phyloP scores from a whole-genome alignment of 2,329 filamentous ascomycete species.

The Venturia pyrina region DNA sequence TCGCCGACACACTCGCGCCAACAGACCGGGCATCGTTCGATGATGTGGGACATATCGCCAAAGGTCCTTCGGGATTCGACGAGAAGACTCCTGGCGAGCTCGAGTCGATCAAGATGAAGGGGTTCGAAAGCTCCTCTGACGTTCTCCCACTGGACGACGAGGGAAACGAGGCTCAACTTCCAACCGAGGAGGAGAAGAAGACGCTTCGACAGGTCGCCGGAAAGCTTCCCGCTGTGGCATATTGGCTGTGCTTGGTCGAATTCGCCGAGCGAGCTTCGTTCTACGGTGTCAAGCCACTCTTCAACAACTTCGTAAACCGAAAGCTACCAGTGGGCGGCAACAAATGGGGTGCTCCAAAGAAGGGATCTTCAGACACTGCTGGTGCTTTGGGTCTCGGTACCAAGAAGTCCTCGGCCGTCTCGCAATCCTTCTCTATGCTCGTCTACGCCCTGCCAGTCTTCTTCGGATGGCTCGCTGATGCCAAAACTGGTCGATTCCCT shows the following conservation, averaged over 20 bases:
- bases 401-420: slow-evolving; percentile 1
- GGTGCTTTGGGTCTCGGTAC: slow-evolving; percentile 2
- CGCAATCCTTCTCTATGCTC: slow-evolving; percentile 39
- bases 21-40: background rate
- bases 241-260: slow-evolving; percentile 48
- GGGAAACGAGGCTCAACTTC: slow-evolving; percentile 18
- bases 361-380: background rate
- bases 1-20: background rate
- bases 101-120: background rate
- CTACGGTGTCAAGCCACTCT: slow-evolving; percentile 37
- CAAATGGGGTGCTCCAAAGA: slow-evolving; percentile 6
- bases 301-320: slow-evolving; percentile 7
- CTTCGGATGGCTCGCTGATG: slow-evolving; percentile 34
- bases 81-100: background rate
- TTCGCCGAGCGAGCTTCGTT: slow-evolving; percentile 53
- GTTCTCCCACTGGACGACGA: slow-evolving; percentile 7
- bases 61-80: background rate
- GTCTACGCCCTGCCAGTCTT: slow-evolving; percentile 48
- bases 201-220: slow-evolving; percentile 41
- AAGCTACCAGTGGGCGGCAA: slow-evolving; percentile 7
- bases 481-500: slow-evolving; percentile 31
- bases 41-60: background rate
- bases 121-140: background rate
- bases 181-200: slow-evolving; percentile 37
- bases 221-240: slow-evolving; percentile 41